phyloP scores from a whole-genome alignment of 805 yeast species.

The Suhomyces sp. region DNA sequence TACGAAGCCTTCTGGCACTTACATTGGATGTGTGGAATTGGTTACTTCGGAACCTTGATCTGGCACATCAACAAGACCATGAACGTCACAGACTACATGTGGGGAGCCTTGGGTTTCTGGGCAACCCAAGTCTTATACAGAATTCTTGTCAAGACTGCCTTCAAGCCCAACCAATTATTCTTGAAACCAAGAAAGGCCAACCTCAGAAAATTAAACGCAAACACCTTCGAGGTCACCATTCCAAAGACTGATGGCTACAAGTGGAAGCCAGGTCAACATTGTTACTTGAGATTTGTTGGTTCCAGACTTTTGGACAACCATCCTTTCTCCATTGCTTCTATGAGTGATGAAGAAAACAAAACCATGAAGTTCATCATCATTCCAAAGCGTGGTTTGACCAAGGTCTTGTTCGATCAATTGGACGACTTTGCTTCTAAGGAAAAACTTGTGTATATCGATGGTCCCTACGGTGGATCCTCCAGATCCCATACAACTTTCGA shows the following conservation, averaged over 20 bases:
- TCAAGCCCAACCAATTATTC: conserved; percentile 43
- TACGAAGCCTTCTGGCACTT: conserved; percentile 52
- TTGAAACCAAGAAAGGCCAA: conserved; percentile 39
- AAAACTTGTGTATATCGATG: conserved; percentile 46
- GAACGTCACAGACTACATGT: conserved; percentile 42
- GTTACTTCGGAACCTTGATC: conserved; percentile 45
- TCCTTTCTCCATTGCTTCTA: conserved; percentile 52
- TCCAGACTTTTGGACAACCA: conserved; percentile 49
- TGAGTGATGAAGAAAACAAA: conserved; percentile 17
- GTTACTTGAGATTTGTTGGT: conserved; percentile 48
- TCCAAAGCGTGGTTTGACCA: conserved; percentile 50
- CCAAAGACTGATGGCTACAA: conserved; percentile 30
- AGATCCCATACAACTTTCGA: conserved; percentile 48
- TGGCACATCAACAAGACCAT: conserved; percentile 42
- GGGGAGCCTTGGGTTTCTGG: conserved; percentile 55
- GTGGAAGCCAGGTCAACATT: conserved; percentile 59
- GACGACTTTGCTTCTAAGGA: conserved; percentile 25
- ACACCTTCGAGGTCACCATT: conserved; percentile 36
- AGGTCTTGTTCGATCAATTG: conserved; percentile 26
- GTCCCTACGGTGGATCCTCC: conserved; percentile 56
- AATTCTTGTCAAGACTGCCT: conserved; percentile 43
- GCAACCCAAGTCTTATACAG: conserved; percentile 48
- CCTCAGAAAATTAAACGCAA: conserved; percentile 23
- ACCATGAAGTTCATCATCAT: conserved; percentile 44
- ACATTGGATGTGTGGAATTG: conserved; percentile 55